phyloP scores from a whole-genome alignment of 2,329 filamentous ascomycete species.

The Xylaria sp. region DNA sequence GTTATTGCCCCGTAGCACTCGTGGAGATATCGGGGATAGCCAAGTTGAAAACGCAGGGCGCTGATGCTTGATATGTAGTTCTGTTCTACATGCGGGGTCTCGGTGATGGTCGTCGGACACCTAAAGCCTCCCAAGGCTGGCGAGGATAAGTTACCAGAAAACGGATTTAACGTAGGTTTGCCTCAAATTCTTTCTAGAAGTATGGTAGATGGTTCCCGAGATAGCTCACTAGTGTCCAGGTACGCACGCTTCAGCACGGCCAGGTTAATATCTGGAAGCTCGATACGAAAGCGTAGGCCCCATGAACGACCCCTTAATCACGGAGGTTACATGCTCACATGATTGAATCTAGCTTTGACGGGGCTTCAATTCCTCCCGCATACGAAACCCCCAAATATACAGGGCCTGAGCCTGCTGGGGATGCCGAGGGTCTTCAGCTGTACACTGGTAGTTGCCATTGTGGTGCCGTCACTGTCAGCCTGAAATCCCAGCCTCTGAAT shows the following conservation, averaged over 20 bases:
- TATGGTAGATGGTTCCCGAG: background rate
- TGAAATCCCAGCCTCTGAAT: conserved; percentile 58
- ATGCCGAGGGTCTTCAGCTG: conserved; percentile 53
- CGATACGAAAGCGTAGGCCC: conserved; percentile 51
- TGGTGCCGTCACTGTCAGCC: conserved; percentile 58
- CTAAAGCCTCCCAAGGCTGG: conserved; percentile 42
- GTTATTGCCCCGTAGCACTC: no score
- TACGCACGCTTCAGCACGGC: conserved; percentile 54
- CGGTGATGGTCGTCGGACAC: conserved; percentile 51
- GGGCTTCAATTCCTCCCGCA: conserved; percentile 47
- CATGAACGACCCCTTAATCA: background rate
- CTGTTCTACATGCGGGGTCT: conserved; percentile 62
- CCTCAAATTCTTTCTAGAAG: background rate
- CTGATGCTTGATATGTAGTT: conserved; percentile 54
- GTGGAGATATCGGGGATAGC: background rate
- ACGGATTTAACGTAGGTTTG: conserved; percentile 57
- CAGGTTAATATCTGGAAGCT: conserved; percentile 59
- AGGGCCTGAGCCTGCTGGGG: conserved; percentile 55
- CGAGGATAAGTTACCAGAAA: conserved; percentile 47
- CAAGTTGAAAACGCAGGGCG: conserved; percentile 14
- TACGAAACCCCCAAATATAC: conserved; percentile 54
- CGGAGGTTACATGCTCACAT: conserved; percentile 11
- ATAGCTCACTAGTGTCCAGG: conserved; percentile 46
- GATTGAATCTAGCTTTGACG: conserved; percentile 51
- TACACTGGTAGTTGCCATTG: conserved; percentile 67